Percentiles rank a stretch among this genome's conserved stretches.
Conservation (phyloP, 352 stramenopile species). For the Pythium oligandrum region DNA sequence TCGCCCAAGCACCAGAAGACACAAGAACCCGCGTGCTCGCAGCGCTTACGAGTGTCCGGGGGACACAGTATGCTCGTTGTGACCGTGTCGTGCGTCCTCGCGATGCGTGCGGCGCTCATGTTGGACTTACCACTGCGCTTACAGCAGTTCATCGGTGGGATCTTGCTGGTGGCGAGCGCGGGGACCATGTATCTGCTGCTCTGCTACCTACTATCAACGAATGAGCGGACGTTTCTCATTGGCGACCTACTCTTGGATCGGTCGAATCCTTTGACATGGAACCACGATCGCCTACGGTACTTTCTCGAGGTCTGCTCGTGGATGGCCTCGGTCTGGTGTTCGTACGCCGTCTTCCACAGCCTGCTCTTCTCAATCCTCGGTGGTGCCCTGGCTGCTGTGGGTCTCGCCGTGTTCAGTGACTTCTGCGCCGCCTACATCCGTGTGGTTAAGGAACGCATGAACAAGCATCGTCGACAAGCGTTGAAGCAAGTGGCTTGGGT, state of each 20-base stretch:
- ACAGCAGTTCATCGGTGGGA: slow-evolving; percentile 42
- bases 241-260: slow-evolving; percentile 48
- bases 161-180: slow-evolving; percentile 44
- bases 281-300: slow-evolving; percentile 42
- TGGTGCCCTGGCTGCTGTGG: slow-evolving; percentile 33
- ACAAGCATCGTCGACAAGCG: slow-evolving; percentile 23
- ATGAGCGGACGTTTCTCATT: slow-evolving; percentile 19
- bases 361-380: slow-evolving; percentile 35
- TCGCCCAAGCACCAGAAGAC: too few species aligned
- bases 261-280: slow-evolving; percentile 45
- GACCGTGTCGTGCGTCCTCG: slow-evolving; percentile 21
- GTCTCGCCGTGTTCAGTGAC: slow-evolving; percentile 49
- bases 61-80: slow-evolving; percentile 26
- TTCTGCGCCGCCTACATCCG: slow-evolving; percentile 50
- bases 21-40: too few species aligned
- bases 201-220: slow-evolving; percentile 33
- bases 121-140: slow-evolving; percentile 31
- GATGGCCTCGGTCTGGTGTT: slow-evolving; percentile 63
- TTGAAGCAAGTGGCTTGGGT: slow-evolving; percentile 54
- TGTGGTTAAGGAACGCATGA: slow-evolving; percentile 39
- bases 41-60: too few species aligned
- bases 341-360: slow-evolving; percentile 56
- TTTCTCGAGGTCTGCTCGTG: slow-evolving; percentile 71
- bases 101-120: slow-evolving; percentile 24
- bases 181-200: slow-evolving; percentile 42